Conservation (phyloP, 2,329 filamentous ascomycete species). For the Paraconiothyrium brasiliense region DNA sequence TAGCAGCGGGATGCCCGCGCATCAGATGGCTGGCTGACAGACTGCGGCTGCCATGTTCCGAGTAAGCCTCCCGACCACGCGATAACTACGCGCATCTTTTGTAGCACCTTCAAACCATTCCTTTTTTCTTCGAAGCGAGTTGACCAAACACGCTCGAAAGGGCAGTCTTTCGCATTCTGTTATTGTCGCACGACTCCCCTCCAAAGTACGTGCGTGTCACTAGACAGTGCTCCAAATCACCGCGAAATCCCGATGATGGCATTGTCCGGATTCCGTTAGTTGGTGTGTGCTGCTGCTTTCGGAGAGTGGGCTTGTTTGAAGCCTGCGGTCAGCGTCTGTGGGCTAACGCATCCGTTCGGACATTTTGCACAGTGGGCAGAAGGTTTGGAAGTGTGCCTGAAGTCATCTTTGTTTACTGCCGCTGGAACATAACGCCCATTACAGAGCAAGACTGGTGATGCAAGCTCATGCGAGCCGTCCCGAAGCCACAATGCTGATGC, state of each 20-base stretch:
- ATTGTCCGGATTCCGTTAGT: constrained; percentile 10
- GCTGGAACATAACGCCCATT: neutral
- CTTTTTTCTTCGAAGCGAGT: neutral
- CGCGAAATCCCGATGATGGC: neutral
- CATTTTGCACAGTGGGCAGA: constrained; percentile 11
- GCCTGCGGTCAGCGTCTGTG: constrained; percentile 9
- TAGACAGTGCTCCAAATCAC: constrained; percentile 2
- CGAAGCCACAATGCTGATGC: constrained; percentile 8
- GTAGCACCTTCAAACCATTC: neutral
- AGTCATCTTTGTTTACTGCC: constrained; percentile 10
- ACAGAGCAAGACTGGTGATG: neutral
- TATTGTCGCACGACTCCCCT: neutral
- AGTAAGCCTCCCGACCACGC: constrained; percentile 7
- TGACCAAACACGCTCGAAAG: neutral
- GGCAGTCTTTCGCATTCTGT: neutral
- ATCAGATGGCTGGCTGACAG: constrained; percentile 4
- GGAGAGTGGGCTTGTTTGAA: constrained; percentile 14
- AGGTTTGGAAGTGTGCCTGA: neutral
- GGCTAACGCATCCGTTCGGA: neutral
- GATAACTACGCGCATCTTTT: neutral
- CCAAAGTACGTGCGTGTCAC: neutral
- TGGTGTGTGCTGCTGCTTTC: constrained; percentile 12
- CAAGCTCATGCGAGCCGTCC: constrained; percentile 6
- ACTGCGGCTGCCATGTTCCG: constrained; percentile 6
- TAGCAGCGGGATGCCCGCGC: constrained; percentile 13